Evolutionary conservation across 2,329 filamentous ascomycete genomes (phyloP).

Genomic region (Paraphoma chrysanthemicola): DNA sequence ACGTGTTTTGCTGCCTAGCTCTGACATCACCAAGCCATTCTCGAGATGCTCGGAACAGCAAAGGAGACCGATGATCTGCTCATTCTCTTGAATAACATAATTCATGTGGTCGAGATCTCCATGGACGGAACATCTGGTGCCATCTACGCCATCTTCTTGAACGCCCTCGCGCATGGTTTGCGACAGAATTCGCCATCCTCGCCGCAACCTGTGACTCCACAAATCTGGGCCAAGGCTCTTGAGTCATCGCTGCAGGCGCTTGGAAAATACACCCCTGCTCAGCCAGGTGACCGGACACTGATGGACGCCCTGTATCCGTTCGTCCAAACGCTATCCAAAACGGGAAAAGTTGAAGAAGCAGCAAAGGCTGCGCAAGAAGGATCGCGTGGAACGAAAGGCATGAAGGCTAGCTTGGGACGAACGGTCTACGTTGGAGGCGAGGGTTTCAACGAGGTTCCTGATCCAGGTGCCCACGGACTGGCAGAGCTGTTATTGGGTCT

Average conservation of each 20-base stretch:
- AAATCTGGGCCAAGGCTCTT: constrained; percentile 72
- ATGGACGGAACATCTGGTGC: constrained; percentile 82
- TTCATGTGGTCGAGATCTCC: constrained; percentile 68
- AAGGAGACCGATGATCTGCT: constrained; percentile 64
- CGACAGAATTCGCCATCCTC: constrained; percentile 60
- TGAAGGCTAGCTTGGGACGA: constrained; percentile 87
- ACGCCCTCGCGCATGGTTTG: constrained; percentile 76
- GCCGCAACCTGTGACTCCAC: constrained; percentile 53
- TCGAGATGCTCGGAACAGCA: constrained; percentile 50
- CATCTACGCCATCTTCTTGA: constrained; percentile 87
- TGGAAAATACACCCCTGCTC: constrained; percentile 85
- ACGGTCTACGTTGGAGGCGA: constrained; percentile 79
- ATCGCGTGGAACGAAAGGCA: constrained; percentile 85
- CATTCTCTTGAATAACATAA: constrained; percentile 66
- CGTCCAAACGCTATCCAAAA: constrained; percentile 71
- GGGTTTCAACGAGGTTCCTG: constrained; percentile 75
- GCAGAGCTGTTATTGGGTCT: constrained; percentile 83
- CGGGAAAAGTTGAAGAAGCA: constrained; percentile 73
- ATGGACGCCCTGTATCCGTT: constrained; percentile 92
- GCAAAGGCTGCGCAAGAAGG: constrained; percentile 77
- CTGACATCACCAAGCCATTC: constrained; percentile 47
- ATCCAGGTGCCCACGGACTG: constrained; percentile 80
- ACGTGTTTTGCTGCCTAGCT: constrained; percentile 35
- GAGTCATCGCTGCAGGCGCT: constrained; percentile 69
- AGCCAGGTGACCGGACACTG: constrained; percentile 86